These are phyloP conservation scores for Podaxis sp. DNA, from an alignment of 768 basidiomycete species.

Conservation along the genomic window DNA sequence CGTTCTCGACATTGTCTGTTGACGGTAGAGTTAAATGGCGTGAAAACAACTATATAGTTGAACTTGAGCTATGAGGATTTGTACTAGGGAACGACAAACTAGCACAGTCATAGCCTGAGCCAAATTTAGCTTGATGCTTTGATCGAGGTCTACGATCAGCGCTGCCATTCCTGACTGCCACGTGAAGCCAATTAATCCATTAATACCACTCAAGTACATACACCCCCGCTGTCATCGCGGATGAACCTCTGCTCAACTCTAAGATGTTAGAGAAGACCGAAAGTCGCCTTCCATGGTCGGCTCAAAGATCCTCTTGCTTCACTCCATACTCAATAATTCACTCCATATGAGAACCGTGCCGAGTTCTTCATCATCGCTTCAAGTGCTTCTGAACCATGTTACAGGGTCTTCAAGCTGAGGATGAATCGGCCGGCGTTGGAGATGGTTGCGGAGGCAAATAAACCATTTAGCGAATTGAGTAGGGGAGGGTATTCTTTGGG, in stretches of 20 bases:
- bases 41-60: too few species aligned
- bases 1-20: too few species aligned
- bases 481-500: constrained; percentile 75
- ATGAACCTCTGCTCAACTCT: neutral
- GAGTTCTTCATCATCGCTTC: constrained; percentile 92
- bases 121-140: too few species aligned
- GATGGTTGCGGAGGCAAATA: constrained; percentile 96
- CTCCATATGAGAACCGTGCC: constrained; percentile 87
- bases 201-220: neutral
- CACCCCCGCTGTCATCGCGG: neutral
- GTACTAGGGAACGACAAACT: too few species aligned
- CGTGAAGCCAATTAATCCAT: too few species aligned
- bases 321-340: constrained; percentile 67
- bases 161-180: too few species aligned
- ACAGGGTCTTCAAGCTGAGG: constrained; percentile 73
- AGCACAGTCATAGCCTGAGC: too few species aligned
- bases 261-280: constrained; percentile 1
- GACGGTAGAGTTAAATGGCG: too few species aligned
- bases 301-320: neutral
- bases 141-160: too few species aligned
- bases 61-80: too few species aligned
- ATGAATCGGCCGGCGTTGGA: constrained; percentile 69
- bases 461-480: constrained; percentile 78
- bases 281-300: neutral
- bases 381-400: constrained; percentile 81